These are phyloP conservation scores for Paxillus rubicundulus DNA, from an alignment of 768 basidiomycete species.

Conservation along the genomic window DNA sequence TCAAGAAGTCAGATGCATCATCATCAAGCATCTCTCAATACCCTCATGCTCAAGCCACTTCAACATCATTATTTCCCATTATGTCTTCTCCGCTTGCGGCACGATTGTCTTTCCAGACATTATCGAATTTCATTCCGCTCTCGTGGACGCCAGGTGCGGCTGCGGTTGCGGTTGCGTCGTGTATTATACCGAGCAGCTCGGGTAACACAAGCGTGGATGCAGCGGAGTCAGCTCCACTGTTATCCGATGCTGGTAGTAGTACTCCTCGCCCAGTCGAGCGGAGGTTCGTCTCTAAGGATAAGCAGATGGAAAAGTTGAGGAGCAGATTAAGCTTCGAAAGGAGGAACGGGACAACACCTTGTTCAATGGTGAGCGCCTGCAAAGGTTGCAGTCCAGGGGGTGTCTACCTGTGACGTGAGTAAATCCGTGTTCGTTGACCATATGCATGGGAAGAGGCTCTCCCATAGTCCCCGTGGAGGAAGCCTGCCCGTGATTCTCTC, in stretches of 20 bases:
- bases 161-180: conserved; percentile 24
- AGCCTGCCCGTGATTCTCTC: conserved; percentile 3
- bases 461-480: conserved; percentile 8
- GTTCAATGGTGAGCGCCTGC: conserved; percentile 28
- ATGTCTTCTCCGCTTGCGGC: conserved; percentile 53
- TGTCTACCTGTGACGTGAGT: conserved; percentile 31
- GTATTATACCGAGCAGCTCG: conserved; percentile 19
- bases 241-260: conserved; percentile 7
- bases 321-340: conserved; percentile 47
- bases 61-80: conserved; percentile 45
- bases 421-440: conserved; percentile 1
- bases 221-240: conserved; percentile 10
- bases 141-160: conserved; percentile 48
- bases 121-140: conserved; percentile 59
- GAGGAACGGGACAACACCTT: conserved; percentile 14
- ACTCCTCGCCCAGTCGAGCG: conserved; percentile 18
- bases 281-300: conserved; percentile 59
- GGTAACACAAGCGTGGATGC: conserved; percentile 7
- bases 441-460: conserved; percentile 3
- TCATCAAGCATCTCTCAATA: conserved; percentile 24
- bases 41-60: conserved; percentile 26
- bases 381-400: conserved; percentile 24
- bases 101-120: conserved; percentile 56
- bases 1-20: conserved; percentile 16
- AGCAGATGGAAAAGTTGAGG: conserved; percentile 64